Conservation (phyloP, 176 grass and related monocot species). For the Phragmites australis region DNA sequence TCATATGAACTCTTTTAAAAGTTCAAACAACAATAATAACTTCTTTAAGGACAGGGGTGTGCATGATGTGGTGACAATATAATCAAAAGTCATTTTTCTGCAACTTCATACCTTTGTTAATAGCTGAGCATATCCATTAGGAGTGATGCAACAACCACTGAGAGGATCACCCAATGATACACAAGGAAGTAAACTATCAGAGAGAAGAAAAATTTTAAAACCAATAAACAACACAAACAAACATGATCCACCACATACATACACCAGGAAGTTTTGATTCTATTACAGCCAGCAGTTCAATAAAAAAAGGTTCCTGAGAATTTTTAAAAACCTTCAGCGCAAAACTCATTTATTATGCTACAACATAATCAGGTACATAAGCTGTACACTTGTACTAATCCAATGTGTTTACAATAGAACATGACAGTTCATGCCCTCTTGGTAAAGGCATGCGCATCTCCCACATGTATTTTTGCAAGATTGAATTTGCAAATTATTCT, state of each 20-base stretch:
- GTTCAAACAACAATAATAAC: neutral
- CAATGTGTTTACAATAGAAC: neutral
- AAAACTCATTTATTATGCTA: slow-evolving; percentile 23
- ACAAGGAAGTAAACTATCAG: neutral
- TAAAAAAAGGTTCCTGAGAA: slow-evolving; percentile 8
- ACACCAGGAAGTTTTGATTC: slow-evolving; percentile 23
- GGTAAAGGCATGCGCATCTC: neutral
- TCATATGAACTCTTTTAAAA: slow-evolving; percentile 18
- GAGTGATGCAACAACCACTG: slow-evolving; percentile 91
- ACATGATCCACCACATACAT: slow-evolving; percentile 16
- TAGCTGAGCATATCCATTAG: slow-evolving; percentile 81
- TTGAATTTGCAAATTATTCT: neutral
- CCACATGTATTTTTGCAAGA: neutral
- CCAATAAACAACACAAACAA: neutral
- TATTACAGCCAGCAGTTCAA: slow-evolving; percentile 8
- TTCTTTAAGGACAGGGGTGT: neutral
- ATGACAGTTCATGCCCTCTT: neutral
- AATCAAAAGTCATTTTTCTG: slow-evolving; percentile 1
- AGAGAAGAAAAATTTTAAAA: slow-evolving; percentile 28
- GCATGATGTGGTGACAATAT: neutral
- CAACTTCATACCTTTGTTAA: slow-evolving; percentile 69
- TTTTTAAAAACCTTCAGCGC: neutral
- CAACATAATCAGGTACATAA: slow-evolving; percentile 21
- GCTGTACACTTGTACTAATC: slow-evolving; percentile 5
- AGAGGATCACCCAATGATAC: slow-evolving; percentile 89